phyloP scores from a whole-genome alignment of 2,329 filamentous ascomycete species.

The Cadophora sp. region DNA sequence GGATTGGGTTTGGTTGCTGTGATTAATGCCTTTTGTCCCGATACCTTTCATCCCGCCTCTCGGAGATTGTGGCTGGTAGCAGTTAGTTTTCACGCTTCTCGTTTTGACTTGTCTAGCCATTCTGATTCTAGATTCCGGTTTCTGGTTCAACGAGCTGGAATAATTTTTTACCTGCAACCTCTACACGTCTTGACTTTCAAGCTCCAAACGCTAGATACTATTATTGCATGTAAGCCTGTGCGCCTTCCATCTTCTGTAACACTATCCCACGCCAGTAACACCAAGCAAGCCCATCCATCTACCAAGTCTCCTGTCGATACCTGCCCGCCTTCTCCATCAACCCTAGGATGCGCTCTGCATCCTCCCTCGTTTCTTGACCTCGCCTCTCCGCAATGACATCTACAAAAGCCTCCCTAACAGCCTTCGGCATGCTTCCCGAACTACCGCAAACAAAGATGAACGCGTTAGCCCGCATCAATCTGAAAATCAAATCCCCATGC shows the following conservation, averaged over 20 bases:
- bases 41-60: neutral
- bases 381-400: constrained; percentile 54
- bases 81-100: neutral
- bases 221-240: neutral
- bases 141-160: neutral
- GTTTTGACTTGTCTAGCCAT: neutral
- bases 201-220: neutral
- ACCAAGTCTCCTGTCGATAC: constrained; percentile 77
- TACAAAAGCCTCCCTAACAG: constrained; percentile 70
- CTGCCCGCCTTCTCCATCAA: constrained; percentile 65
- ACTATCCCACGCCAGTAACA: neutral
- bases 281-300: neutral
- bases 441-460: constrained; percentile 63
- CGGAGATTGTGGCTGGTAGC: neutral
- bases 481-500: constrained; percentile 47
- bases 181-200: too few species aligned
- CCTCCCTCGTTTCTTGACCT: constrained; percentile 48
- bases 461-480: constrained; percentile 57
- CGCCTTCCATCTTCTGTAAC: neutral
- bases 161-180: too few species aligned
- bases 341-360: constrained; percentile 61
- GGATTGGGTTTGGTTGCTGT: neutral
- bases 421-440: constrained; percentile 75
- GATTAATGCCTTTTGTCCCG: neutral
- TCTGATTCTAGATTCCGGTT: neutral